phyloP scores from a whole-genome alignment of 257 asterid genomes.

The Solanum habrochaites region DNA sequence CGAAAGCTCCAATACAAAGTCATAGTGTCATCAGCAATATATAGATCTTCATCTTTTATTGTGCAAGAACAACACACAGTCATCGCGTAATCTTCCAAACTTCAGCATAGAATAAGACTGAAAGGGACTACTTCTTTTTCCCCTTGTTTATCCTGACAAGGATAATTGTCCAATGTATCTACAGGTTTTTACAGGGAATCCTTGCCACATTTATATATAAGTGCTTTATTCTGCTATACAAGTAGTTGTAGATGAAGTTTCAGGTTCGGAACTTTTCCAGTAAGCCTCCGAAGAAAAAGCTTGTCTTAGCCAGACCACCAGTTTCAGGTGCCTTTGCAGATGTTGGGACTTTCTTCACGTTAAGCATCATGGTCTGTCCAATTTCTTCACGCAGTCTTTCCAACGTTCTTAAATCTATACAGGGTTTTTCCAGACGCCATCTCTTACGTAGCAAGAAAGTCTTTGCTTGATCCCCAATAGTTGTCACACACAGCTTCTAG shows the following conservation, averaged over 20 bases:
- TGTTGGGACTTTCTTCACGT: slow-evolving; percentile 56
- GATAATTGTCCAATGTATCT: neutral
- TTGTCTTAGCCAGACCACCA: slow-evolving; percentile 59
- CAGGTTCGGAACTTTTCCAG: slow-evolving; percentile 51
- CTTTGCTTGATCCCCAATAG: slow-evolving; percentile 75
- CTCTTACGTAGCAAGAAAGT: slow-evolving; percentile 76
- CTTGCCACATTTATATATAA: neutral
- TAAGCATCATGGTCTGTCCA: slow-evolving; percentile 76
- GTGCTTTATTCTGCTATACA: neutral
- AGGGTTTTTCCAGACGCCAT: slow-evolving; percentile 78
- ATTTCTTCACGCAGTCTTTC: slow-evolving; percentile 68
- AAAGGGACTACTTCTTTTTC: neutral
- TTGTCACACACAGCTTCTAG: slow-evolving; percentile 83
- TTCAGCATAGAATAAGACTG: neutral
- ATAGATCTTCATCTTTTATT: neutral
- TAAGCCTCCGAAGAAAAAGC: slow-evolving; percentile 80
- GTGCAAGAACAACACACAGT: neutral
- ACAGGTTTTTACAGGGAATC: neutral
- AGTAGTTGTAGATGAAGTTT: neutral
- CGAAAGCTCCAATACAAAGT: neutral
- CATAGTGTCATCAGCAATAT: neutral
- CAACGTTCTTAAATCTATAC: slow-evolving; percentile 52
- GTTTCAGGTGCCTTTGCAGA: slow-evolving; percentile 35
- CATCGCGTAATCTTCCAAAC: neutral
- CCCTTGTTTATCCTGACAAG: neutral